A percentile compares a stretch with the other conserved stretches of the same genome.
phyloP scores from a whole-genome alignment of 305 asterid species.

The Fraxinus greggii region DNA sequence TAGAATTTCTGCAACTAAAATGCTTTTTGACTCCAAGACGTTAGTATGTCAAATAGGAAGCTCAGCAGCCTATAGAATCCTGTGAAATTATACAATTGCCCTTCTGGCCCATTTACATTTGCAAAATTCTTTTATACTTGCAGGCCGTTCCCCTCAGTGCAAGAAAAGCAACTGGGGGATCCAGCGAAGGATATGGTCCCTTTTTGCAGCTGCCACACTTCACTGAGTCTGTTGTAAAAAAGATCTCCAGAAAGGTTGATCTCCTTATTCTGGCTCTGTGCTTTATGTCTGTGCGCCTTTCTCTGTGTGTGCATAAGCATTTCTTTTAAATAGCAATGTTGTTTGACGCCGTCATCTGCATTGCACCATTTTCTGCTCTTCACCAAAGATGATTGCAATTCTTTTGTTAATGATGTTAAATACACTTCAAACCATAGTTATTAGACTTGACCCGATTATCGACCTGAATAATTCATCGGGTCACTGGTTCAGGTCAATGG shows the following conservation, averaged over 20 bases:
- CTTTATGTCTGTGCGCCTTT: neutral
- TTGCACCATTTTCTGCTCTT: neutral
- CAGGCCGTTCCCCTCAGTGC: slow-evolving; percentile 96
- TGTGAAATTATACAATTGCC: neutral
- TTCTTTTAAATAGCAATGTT: neutral
- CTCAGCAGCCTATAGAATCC: neutral
- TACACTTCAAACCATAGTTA: neutral
- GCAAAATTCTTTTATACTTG: slow-evolving; percentile 13
- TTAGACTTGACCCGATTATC: neutral
- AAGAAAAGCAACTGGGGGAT: slow-evolving; percentile 79
- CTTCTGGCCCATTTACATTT: neutral
- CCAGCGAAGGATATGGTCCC: slow-evolving; percentile 88
- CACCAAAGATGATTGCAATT: neutral
- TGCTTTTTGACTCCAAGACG: neutral
- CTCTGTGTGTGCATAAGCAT: neutral
- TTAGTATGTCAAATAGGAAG: neutral
- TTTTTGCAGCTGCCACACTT: slow-evolving; percentile 98
- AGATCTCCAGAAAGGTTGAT: slow-evolving; percentile 85
- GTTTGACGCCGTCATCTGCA: neutral
- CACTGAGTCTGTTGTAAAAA: slow-evolving; percentile 80
- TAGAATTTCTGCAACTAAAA: neutral
- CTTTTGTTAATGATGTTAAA: neutral
- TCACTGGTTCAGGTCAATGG: neutral
- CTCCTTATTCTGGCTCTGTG: slow-evolving; percentile 11
- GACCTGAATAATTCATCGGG: neutral